These are phyloP conservation scores for Gossypium australe DNA, from an alignment of 345 rosid genomes.

Conservation along the genomic window DNA sequence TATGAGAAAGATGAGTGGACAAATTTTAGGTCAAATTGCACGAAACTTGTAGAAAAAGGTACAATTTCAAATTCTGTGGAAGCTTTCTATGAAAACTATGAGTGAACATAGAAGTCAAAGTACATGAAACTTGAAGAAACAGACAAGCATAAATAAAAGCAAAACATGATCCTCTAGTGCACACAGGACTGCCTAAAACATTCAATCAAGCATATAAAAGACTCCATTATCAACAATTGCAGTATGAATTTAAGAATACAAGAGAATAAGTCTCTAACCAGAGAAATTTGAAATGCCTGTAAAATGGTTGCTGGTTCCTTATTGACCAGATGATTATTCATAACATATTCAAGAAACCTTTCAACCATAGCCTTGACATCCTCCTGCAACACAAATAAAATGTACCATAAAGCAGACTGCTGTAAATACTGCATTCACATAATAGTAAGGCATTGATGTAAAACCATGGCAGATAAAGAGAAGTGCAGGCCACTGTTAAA, in stretches of 20 bases:
- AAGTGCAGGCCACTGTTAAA: neutral
- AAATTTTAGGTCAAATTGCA: neutral
- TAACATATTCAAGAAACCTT: constrained; percentile 60
- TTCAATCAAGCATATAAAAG: neutral
- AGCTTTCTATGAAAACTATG: neutral
- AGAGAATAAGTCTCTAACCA: constrained; percentile 44
- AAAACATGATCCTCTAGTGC: neutral
- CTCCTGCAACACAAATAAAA: constrained; percentile 47
- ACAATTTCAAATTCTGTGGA: neutral
- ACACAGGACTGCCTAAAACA: neutral
- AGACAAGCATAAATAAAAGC: neutral
- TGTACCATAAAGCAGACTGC: constrained; percentile 3
- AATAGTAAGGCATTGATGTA: neutral
- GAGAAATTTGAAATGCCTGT: constrained; percentile 82
- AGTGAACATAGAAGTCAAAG: neutral
- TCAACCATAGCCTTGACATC: constrained; percentile 51
- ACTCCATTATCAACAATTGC: neutral
- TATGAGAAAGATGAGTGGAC: neutral
- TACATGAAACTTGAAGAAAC: neutral
- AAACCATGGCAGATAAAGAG: neutral
- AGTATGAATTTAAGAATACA: neutral
- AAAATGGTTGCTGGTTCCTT: constrained; percentile 49
- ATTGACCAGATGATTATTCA: constrained; percentile 55
- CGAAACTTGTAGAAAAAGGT: neutral
- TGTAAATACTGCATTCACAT: neutral